A percentile compares a stretch with the other conserved stretches of the same genome.
These are phyloP conservation scores for Cryptosporidium xiaoi DNA, from an alignment of 169 alveolate genomes.

Conservation along the genomic window DNA sequence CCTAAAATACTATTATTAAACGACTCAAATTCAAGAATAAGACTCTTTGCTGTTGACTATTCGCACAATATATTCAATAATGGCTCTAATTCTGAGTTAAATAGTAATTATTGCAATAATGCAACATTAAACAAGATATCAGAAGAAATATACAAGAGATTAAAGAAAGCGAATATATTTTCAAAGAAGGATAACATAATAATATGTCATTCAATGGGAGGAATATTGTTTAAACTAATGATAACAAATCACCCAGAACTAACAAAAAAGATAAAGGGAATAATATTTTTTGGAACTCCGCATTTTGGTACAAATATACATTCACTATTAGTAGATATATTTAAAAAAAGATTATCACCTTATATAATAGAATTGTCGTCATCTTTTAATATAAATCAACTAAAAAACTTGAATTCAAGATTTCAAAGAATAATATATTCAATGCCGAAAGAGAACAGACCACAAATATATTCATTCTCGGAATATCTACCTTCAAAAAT, in stretches of 20 bases:
- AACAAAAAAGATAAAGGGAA: conserved; percentile 36
- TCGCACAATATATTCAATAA: conserved; percentile 45
- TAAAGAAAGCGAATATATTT: conserved; percentile 64
- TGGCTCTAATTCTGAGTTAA: background rate
- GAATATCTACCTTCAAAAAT: conserved; percentile 58
- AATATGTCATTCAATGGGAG: conserved; percentile 74
- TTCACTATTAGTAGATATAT: background rate
- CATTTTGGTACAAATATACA: conserved; percentile 59
- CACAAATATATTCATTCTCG: conserved; percentile 44
- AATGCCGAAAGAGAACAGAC: conserved; percentile 48
- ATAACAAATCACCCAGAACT: conserved; percentile 59
- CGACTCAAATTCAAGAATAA: background rate
- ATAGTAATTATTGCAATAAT: background rate
- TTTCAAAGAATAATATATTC: conserved; percentile 60
- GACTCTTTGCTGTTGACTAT: conserved; percentile 52
- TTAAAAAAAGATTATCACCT: conserved; percentile 18
- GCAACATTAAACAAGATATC: conserved; percentile 34
- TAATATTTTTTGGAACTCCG: conserved; percentile 71
- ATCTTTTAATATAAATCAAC: conserved; percentile 4
- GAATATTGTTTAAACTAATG: conserved; percentile 43
- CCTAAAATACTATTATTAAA: conserved; percentile 43
- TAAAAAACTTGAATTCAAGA: conserved; percentile 8
- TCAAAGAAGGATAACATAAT: conserved; percentile 32
- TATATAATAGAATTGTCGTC: conserved; percentile 57
- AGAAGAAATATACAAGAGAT: conserved; percentile 31